Evolutionary conservation across 2,329 filamentous ascomycete species (phyloP).

Genomic region (Atkinsonella texensis): DNA sequence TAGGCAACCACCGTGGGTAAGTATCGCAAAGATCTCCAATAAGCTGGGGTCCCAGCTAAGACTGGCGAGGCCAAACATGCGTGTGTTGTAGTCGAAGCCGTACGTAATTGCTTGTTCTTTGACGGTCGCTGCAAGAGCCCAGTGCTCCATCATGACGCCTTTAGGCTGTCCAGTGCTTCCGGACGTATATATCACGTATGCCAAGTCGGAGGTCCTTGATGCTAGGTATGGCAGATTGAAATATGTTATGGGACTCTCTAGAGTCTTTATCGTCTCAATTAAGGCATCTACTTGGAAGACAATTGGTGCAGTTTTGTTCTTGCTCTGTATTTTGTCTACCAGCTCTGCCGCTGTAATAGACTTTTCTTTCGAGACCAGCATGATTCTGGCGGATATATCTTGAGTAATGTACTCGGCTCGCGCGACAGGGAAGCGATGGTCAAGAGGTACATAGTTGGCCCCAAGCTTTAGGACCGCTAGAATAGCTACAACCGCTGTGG

Average conservation of each 20-base stretch:
- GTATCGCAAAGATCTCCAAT: neutral
- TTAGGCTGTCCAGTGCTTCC: slow-evolving; percentile 14
- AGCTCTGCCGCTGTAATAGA: neutral
- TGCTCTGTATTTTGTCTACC: neutral
- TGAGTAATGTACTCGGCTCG: neutral
- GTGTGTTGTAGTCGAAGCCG: neutral
- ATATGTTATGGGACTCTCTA: neutral
- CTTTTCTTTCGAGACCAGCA: neutral
- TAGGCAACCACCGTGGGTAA: neutral
- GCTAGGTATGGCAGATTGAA: neutral
- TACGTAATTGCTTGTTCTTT: slow-evolving; percentile 4
- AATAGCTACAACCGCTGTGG: slow-evolving; percentile 5
- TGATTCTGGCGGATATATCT: neutral
- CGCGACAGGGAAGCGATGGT: neutral
- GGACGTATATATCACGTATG: slow-evolving; percentile 14
- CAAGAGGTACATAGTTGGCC: neutral
- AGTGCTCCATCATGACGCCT: slow-evolving; percentile 12
- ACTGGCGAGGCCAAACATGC: neutral
- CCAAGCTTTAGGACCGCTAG: slow-evolving; percentile 7
- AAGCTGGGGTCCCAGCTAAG: neutral
- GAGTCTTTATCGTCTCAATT: neutral
- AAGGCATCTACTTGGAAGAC: neutral
- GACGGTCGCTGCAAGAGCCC: slow-evolving; percentile 2
- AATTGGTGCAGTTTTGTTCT: neutral
- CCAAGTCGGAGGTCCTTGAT: neutral